A percentile compares a stretch with the other conserved stretches of the same genome.
Evolutionary conservation across 352 stramenopile genomes (phyloP).

Genomic region (Pythium graminicola): DNA sequence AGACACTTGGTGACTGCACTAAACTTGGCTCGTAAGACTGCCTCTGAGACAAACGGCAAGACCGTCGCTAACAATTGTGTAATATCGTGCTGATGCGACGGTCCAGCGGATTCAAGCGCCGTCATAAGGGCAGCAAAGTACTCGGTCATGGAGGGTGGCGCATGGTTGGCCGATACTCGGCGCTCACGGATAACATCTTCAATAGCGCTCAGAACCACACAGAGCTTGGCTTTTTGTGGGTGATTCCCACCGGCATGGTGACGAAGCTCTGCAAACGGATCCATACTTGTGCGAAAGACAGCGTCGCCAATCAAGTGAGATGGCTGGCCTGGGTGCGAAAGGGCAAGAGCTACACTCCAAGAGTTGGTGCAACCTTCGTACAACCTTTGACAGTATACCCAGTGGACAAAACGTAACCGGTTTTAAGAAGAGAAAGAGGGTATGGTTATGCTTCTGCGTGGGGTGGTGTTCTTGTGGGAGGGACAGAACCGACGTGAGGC

Average conservation of each 20-base stretch:
- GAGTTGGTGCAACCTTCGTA: constrained; percentile 34
- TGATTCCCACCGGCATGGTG: constrained; percentile 70
- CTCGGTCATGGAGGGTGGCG: constrained; percentile 56
- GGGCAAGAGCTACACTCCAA: constrained; percentile 29
- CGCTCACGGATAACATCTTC: constrained; percentile 80
- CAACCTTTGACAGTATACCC: constrained; percentile 18
- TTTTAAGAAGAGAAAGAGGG: constrained; percentile 1
- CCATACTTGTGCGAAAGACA: constrained; percentile 26
- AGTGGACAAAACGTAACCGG: constrained; percentile 1
- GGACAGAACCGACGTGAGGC: not conserved
- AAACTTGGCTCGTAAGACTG: constrained; percentile 79
- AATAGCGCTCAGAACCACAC: constrained; percentile 78
- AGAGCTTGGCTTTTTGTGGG: constrained; percentile 80
- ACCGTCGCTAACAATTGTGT: constrained; percentile 70
- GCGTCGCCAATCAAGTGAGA: constrained; percentile 9
- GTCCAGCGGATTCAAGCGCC: constrained; percentile 61
- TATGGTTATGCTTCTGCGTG: not conserved
- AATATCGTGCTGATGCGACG: constrained; percentile 73
- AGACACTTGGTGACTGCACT: constrained; percentile 60
- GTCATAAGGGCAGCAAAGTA: constrained; percentile 88
- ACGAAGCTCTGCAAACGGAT: constrained; percentile 75
- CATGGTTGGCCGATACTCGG: constrained; percentile 15
- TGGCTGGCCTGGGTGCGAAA: constrained; percentile 26
- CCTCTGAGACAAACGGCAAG: constrained; percentile 59
- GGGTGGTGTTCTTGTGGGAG: not conserved